Conservation (phyloP, 1,284 basidiomycete genomes). For the Tilletia indica region DNA sequence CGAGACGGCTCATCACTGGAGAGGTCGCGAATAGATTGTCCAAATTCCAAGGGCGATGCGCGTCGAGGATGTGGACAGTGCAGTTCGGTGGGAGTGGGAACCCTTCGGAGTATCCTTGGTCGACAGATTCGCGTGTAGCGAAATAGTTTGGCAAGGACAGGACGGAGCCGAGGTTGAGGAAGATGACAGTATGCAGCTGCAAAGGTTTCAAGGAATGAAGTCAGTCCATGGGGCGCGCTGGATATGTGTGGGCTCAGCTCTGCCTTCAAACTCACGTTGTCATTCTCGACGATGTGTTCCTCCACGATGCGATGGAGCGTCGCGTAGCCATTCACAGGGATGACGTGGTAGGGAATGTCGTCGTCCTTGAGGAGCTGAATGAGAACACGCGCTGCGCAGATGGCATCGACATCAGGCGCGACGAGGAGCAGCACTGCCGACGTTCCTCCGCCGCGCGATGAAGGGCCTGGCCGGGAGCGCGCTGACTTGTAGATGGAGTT, state of each 20-base stretch:
- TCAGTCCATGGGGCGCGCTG: background rate
- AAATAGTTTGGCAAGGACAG: slow-evolving; percentile 71
- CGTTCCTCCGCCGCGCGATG: slow-evolving; percentile 32
- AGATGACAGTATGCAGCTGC: slow-evolving; percentile 83
- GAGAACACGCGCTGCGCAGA: slow-evolving; percentile 85
- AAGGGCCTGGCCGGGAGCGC: slow-evolving; percentile 28
- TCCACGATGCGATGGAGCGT: slow-evolving; percentile 67
- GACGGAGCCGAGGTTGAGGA: slow-evolving; percentile 88
- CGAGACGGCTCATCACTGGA: slow-evolving; percentile 47
- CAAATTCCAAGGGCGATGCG: slow-evolving; percentile 85
- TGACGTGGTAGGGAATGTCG: slow-evolving; percentile 83
- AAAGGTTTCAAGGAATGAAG: background rate
- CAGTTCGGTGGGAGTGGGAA: slow-evolving; percentile 60
- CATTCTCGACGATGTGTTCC: slow-evolving; percentile 68
- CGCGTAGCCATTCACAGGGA: slow-evolving; percentile 84
- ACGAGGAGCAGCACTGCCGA: slow-evolving; percentile 72
- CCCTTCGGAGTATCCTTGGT: slow-evolving; percentile 16
- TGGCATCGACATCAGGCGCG: slow-evolving; percentile 82
- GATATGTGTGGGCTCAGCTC: slow-evolving; percentile 9
- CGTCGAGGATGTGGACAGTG: slow-evolving; percentile 80
- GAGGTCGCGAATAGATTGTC: slow-evolving; percentile 76
- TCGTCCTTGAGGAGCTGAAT: slow-evolving; percentile 87
- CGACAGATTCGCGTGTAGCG: slow-evolving; percentile 26
- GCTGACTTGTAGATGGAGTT: slow-evolving; percentile 30
- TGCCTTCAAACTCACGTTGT: slow-evolving; percentile 65